Base-by-base conservation (phyloP, 2,329 filamentous ascomycete species). In the Trichocomaceae sp. region DNA sequence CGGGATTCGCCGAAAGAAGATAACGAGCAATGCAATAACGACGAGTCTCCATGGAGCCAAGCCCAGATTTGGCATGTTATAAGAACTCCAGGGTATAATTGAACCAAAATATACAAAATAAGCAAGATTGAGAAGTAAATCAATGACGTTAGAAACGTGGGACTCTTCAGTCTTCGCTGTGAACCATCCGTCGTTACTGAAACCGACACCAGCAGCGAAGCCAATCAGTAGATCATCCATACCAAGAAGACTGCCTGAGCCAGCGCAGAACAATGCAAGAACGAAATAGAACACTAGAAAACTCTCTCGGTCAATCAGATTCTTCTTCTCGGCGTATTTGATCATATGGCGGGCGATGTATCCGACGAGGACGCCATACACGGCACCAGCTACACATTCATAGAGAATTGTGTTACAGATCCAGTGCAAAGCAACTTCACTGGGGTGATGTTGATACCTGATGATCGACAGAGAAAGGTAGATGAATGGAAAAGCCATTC, bases 161-260 rank as follows among this genome's bases (percentile, higher is more conserved):
- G 93, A 92, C 72, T 99, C 93, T 69, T 99, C 93, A 0, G 93
- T 99, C 78, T 96, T 96, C 67, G 96, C 88, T 15, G 88, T 88
- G 65, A 99, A 99, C 93, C 93, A 99, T 61, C 93, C 93, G 67
- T 99, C 93, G 71, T 99, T 99, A 63, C 91, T 96, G 77, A 99
- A 99, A 53, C 93, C 93, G n/a, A 99, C 93, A 56, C 93, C 93
- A 54, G 88, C 90, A 13, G 92, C 86, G 66, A 99, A 99, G 39
- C 93, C 93, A 39, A 99, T 89, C 3, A 99, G 82, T 50, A 99
- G 75, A 71, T 99, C 93, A 69, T 99, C 93, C 64, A 96, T 80
- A 49, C 93, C 93, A 45, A 99, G 77, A 56, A 96, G 82, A 71
- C 90, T 90, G 29, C 93, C 93, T 0, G 92, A 92, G 17, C 93